Base-by-base conservation (phyloP, 441 rosid genomes). In the Gossypium trilobum region DNA sequence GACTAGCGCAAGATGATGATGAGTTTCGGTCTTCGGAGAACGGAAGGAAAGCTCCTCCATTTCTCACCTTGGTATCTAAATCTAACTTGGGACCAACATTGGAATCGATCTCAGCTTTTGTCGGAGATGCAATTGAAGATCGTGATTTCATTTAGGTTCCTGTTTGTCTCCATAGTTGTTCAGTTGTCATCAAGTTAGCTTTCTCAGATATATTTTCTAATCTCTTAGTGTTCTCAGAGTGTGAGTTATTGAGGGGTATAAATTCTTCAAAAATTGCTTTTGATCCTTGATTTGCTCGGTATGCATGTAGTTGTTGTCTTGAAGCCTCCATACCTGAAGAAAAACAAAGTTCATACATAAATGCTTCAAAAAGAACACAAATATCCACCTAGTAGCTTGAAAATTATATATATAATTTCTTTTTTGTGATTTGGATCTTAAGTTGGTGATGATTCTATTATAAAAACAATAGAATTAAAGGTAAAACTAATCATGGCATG, bases 11-110 rank as follows among this genome's bases (percentile, higher is more conserved):
- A 33, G 39, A 33, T 33, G 39, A 33, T 6, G 39, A 73, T 16
- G 77, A 48, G 73, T 33, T 85, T 58, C 87, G 80, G 57, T 94
- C 96, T 77, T 86, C 89, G 4, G 92, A 82, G 85, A 95, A 95
- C 22, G 99, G 99, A 74, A 87, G 91, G 77, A 92, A 95, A 55
- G 95, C 97, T 54, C 99, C 96, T 63, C 91, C 90, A 75, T 87
- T 87, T 80, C 94, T 85, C 73, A 79, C 89, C 74, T 91, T 91
- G 1, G 76, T 82, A 46, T 88, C 91, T 51, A 88, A 79, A 22
- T 76, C 80, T 10, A 88, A 76, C 74, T 89, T 89, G 0, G 92
- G 84, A 80, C 91, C 80, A 14, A 86, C 81, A 73, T 62, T 82
- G 65, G 84, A 83, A 51, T 89, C 86, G 0, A 83, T 82, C 72